Evolutionary conservation across 495 filamentous ascomycete genomes (phyloP), one percentile per base, ranked within the genome.

Genomic region (Penicillium bovifimosum): DNA sequence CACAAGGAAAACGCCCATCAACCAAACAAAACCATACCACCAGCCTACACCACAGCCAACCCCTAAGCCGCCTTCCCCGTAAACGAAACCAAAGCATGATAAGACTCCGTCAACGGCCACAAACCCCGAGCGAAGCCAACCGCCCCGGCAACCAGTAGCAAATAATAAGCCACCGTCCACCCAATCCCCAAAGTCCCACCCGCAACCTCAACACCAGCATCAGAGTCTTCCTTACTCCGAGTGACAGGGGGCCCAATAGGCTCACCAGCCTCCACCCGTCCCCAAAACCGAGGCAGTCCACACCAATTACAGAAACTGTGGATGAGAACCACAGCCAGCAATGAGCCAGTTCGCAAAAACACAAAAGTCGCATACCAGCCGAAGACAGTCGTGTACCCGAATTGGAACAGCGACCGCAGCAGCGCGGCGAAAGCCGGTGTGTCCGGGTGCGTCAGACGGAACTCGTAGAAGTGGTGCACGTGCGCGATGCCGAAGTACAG

Each of bases 401-500:
- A 86, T 64, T 98, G 93, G 55, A 96, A 80, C 16, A 90, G 35
- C 1, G 87, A 87, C 39, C 89, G 82, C 5, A 88, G 53, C 1
- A 91, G 49, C 5, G 83, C 83, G 1, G 75, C 72, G 5, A 76
- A 35, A 10, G 80, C 56, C 5, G 86, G 76, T 2, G 85, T 83
- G 54, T 82, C 74, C 13, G 92, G 90, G 61, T 96, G 81, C 0
- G 84, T 86, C 9, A 95, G 72, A 28, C 84, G 81, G 73, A 92
- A 96, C 71, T 98, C 93, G 72, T 96, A 96, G 68, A 91, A 89
- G 71, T 97, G 93, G 69, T 98, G 92, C 26, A 96, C 68, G 72
- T 98, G 93, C 9, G 91, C 89, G 43, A 98, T 86, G 48, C 95
- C 93, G 66, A 98, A 98, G 69, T 95, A 87, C 9, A 97, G 69